These are phyloP conservation scores for Lachancea waltii DNA, from an alignment of 805 yeast species.

Conservation along the genomic window DNA sequence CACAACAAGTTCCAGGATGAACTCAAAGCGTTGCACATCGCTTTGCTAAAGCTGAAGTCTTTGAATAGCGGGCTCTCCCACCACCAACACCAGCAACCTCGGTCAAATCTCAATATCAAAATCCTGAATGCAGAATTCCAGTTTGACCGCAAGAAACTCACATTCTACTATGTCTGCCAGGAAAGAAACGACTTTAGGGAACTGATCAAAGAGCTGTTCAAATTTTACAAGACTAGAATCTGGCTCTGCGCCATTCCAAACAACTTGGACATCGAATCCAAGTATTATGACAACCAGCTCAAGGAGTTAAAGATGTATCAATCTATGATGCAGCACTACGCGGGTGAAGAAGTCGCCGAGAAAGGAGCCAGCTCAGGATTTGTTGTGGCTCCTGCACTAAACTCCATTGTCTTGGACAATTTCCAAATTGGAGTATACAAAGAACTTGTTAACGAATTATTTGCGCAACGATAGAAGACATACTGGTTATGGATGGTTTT, in stretches of 20 bases:
- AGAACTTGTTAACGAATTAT: constrained; percentile 29
- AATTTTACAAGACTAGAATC: constrained; percentile 69
- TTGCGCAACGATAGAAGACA: constrained; percentile 7
- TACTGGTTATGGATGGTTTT: constrained; percentile 1
- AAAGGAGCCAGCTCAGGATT: constrained; percentile 13
- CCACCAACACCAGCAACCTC: constrained; percentile 17
- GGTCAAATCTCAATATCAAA: constrained; percentile 44
- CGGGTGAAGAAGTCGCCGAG: constrained; percentile 23
- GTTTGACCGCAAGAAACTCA: constrained; percentile 71
- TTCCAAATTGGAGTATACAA: constrained; percentile 34
- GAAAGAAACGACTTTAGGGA: constrained; percentile 69
- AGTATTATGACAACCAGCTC: constrained; percentile 28
- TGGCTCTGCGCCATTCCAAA: constrained; percentile 73
- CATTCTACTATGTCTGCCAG: constrained; percentile 59
- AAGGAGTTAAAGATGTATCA: constrained; percentile 31
- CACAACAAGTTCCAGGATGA: constrained; percentile 65
- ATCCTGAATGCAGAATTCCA: constrained; percentile 75
- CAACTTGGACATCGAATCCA: constrained; percentile 27
- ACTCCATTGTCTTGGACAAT: constrained; percentile 29
- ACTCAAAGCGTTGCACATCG: constrained; percentile 60
- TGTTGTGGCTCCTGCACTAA: constrained; percentile 25
- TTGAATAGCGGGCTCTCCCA: constrained; percentile 21
- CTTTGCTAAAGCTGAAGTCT: constrained; percentile 45
- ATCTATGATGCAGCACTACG: constrained; percentile 30
- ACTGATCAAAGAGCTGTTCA: constrained; percentile 64